Percentiles rank a stretch among this genome's conserved stretches.
These are phyloP conservation scores for Cyphellophora attinorum DNA, from an alignment of 2,329 filamentous ascomycete genomes.

Conservation along the genomic window DNA sequence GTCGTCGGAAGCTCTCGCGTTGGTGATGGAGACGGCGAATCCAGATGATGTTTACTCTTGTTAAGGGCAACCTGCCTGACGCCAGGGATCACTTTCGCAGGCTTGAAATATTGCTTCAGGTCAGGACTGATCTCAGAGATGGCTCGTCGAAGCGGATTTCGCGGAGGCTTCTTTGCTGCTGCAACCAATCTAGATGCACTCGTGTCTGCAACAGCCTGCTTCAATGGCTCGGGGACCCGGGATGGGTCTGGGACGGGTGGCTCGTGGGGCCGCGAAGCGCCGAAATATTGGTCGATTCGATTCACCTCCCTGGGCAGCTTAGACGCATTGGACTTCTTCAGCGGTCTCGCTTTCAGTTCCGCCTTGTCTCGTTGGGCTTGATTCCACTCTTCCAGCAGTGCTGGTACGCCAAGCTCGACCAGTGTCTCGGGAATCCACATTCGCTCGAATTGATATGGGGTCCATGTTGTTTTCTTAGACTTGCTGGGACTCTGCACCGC, in stretches of 20 bases:
- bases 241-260: too few species aligned
- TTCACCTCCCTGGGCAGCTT: conserved; percentile 1
- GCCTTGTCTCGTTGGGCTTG: conserved; percentile 21
- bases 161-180: background rate
- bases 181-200: background rate
- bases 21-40: too few species aligned
- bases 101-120: conserved; percentile 3
- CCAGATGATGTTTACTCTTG: too few species aligned
- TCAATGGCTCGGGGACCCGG: background rate
- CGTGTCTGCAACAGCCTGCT: background rate
- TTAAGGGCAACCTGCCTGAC: too few species aligned
- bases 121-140: background rate
- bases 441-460: conserved; percentile 56
- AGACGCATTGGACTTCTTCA: conserved; percentile 15
- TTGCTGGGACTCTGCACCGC: conserved; percentile 29
- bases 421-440: conserved; percentile 60
- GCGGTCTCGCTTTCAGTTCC: conserved; percentile 12
- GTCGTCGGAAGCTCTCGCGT: too few species aligned
- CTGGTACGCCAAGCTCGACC: conserved; percentile 54
- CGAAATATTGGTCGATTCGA: conserved; percentile 9
- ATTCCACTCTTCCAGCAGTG: conserved; percentile 58
- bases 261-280: background rate
- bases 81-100: conserved; percentile 8
- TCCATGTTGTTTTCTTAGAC: conserved; percentile 43
- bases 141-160: background rate